phyloP scores from a whole-genome alignment of 106 monocot species.

The Apostasia ramifera region DNA sequence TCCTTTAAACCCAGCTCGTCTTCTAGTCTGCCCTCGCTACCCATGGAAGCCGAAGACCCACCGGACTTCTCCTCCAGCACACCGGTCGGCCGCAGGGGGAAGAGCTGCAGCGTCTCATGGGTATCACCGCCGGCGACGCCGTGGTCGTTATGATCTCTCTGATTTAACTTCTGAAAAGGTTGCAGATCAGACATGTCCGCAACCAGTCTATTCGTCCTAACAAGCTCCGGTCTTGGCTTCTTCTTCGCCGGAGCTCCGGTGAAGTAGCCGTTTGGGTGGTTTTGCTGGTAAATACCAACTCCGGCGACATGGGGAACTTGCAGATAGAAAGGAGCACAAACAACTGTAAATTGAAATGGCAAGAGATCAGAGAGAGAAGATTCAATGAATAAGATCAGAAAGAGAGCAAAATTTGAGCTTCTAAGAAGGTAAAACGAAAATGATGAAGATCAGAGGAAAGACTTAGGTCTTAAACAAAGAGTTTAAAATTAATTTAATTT shows the following conservation, averaged over 20 bases:
- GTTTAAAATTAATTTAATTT: not conserved
- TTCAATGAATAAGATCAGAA: not conserved
- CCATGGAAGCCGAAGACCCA: constrained; percentile 5
- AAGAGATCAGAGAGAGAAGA: not conserved
- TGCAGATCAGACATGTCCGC: not conserved
- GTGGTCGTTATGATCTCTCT: no score
- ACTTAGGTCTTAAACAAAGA: not conserved
- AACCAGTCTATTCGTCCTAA: not conserved
- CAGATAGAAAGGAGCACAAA: constrained; percentile 28
- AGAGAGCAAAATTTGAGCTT: not conserved
- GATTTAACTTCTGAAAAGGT: not conserved
- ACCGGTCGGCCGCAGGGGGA: constrained; percentile 65
- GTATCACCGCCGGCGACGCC: not conserved
- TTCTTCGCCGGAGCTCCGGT: constrained; percentile 2
- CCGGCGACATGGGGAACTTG: constrained; percentile 8
- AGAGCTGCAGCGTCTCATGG: constrained; percentile 54
- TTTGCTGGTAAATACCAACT: constrained; percentile 22
- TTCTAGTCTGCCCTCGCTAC: not conserved
- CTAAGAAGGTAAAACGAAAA: not conserved
- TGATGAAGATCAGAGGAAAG: not conserved
- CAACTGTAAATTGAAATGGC: constrained; percentile 19
- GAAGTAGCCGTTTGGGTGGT: constrained; percentile 7
- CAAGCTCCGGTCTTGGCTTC: not conserved
- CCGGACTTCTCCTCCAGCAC: constrained; percentile 16
- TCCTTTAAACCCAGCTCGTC: constrained; percentile 7